Base-by-base conservation (phyloP, 2,329 filamentous ascomycete genomes). In the Alternaria arborescens region DNA sequence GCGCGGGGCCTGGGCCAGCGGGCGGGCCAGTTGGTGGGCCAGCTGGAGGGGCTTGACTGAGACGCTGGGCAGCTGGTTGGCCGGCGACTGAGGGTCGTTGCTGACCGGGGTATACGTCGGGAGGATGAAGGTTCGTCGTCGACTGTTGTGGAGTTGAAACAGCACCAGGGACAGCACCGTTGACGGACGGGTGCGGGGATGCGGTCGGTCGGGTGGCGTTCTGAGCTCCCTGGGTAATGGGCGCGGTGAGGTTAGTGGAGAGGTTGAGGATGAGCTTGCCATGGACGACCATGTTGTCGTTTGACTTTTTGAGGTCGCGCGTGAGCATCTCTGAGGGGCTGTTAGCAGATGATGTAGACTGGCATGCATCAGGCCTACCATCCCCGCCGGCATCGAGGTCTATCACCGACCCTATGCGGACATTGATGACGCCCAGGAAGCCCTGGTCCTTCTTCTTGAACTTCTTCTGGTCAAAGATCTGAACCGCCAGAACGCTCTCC, bases 361-460 rank as follows among this genome's bases (percentile, higher is more conserved):
- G 34, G 24, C 26, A 32, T 22, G 34, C 47, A 58, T 44, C 42
- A 51, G 32, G 36, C 86, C 76, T 85, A 98, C 95, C 94, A 83
- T 98, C 95, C 66, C 93, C 91, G 59, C 94, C 93, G 60, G 92
- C 88, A 65, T 92, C 90, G 67, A 99, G 84, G 77, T 97, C 94
- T 71, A 99, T 93, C 40, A 95, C 91, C 84, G 96, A 94, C 72
- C 95, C 95, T 69, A 99, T 91, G 60, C 94, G 90, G 72, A 99
- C 91, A 78, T 99, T 99, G 76, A 99, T 97, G 55, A 99, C 95
- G 59, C 95, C 95, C 7, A 99, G 85, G 77, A 99, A 99, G 8
- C 95, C 95, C 79, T 99, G 95, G 72, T 99, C 95, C 93, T 98
- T 99, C 88, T 99, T 99, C 86, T 99, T 99, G 84, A 99, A 99